Conservation (phyloP, 139 green algal species). For the Astrephomene gubernaculifera region DNA sequence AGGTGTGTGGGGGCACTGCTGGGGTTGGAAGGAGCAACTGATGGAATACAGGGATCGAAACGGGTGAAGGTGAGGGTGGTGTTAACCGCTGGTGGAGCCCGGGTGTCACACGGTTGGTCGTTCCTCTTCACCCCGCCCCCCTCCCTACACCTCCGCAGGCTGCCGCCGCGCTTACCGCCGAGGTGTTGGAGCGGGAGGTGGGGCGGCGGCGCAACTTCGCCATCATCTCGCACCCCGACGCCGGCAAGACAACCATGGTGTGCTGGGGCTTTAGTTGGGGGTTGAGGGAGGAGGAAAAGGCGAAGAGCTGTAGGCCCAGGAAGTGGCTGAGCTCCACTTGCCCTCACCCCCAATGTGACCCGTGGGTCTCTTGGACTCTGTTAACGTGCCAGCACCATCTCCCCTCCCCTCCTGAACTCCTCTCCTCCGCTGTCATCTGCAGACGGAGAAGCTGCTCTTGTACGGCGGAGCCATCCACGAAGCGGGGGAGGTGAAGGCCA, state of each 20-base stretch:
- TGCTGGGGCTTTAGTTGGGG: not conserved
- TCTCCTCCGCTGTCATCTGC: not conserved
- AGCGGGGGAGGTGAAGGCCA: conserved; percentile 80
- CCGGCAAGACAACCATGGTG: conserved; percentile 70
- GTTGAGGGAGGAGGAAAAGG: too few species aligned
- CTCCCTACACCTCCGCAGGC: conserved; percentile 13
- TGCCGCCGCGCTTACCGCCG: conserved; percentile 41
- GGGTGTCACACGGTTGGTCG: too few species aligned
- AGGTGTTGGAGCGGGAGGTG: conserved; percentile 67
- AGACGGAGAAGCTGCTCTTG: conserved; percentile 85
- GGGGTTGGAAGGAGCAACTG: too few species aligned
- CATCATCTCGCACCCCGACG: conserved; percentile 70
- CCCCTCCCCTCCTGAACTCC: not conserved
- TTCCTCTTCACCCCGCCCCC: not conserved
- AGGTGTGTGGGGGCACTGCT: too few species aligned
- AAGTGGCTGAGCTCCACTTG: too few species aligned
- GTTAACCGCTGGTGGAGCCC: too few species aligned
- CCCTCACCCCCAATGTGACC: too few species aligned
- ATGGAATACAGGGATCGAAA: too few species aligned
- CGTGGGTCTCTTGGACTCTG: too few species aligned
- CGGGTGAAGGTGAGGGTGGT: too few species aligned
- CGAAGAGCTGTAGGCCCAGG: too few species aligned
- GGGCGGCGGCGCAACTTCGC: conserved; percentile 77
- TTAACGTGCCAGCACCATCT: too few species aligned
- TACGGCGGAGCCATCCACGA: conserved; percentile 84